Percentiles rank a stretch among this genome's conserved stretches.
Conservation (phyloP, 2,329 filamentous ascomycete species). For the Hypomyces rosellus region DNA sequence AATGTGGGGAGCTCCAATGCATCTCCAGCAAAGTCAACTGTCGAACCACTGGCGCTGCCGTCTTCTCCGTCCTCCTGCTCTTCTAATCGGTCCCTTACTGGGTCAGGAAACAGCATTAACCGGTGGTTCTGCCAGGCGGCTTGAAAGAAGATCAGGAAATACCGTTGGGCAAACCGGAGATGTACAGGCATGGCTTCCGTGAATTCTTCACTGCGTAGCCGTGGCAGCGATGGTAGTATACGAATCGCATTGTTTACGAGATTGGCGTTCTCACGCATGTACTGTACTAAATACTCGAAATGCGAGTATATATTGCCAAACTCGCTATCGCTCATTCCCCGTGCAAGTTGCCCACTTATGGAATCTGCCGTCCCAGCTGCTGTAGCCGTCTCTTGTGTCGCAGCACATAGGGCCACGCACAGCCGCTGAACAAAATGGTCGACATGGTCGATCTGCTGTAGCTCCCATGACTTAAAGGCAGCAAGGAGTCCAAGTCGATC, state of each 20-base stretch:
- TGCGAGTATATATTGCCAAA: neutral
- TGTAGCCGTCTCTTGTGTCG: neutral
- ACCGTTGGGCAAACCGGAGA: neutral
- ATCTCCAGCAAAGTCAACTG: neutral
- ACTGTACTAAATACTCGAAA: neutral
- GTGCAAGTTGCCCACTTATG: neutral
- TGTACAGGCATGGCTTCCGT: no score
- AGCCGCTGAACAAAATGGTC: neutral
- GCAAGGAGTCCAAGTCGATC: neutral
- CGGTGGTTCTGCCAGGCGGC: neutral
- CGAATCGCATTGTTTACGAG: neutral
- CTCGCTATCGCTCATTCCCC: neutral
- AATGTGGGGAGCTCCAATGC: neutral
- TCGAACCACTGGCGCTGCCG: neutral
- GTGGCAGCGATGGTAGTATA: neutral
- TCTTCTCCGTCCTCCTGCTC: neutral
- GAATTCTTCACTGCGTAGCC: neutral
- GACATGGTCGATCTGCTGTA: neutral
- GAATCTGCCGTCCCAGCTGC: no score
- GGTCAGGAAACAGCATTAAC: neutral
- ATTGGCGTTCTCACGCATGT: neutral
- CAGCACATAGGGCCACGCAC: neutral
- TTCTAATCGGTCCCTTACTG: neutral
- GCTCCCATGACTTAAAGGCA: neutral
- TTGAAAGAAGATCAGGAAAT: neutral